Percentiles rank a stretch among this genome's conserved stretches.
phyloP scores from a whole-genome alignment of 495 filamentous ascomycete species.

The Parathielavia hyrcaniae region DNA sequence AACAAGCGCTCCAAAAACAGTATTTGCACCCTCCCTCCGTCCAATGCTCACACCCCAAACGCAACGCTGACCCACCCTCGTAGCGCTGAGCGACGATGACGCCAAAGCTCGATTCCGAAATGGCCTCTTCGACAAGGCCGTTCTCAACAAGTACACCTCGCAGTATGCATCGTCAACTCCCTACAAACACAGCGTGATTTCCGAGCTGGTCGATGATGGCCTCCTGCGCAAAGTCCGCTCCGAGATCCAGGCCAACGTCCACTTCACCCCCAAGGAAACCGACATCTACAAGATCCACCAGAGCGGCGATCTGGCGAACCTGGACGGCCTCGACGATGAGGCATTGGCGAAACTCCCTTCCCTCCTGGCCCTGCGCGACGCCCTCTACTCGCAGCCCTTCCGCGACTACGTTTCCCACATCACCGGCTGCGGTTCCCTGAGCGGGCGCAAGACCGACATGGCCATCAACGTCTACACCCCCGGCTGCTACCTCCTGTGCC shows the following conservation, averaged over 20 bases:
- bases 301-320: constrained; percentile 93
- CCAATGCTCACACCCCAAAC: constrained; percentile 15
- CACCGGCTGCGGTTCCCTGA: constrained; percentile 77
- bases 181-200: constrained; percentile 90
- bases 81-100: constrained; percentile 42
- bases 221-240: constrained; percentile 81
- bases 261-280: constrained; percentile 97
- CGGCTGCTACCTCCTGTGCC: constrained; percentile 89
- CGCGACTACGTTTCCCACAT: constrained; percentile 79
- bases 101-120: constrained; percentile 59
- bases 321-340: constrained; percentile 82
- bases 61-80: constrained; percentile 15
- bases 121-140: constrained; percentile 64
- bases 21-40: constrained; percentile 22
- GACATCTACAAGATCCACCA: constrained; percentile 99
- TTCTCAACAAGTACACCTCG: constrained; percentile 60
- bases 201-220: constrained; percentile 63
- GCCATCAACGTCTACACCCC: constrained; percentile 98
- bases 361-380: constrained; percentile 79
- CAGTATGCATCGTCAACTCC: constrained; percentile 68
- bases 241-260: constrained; percentile 82
- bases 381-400: constrained; percentile 85
- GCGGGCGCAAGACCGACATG: constrained; percentile 96
- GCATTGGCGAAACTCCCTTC: constrained; percentile 78
- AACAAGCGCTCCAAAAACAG: constrained; percentile 45